Base-by-base conservation (phyloP, 345 rosid genomes). In the Kernera saxatilis region DNA sequence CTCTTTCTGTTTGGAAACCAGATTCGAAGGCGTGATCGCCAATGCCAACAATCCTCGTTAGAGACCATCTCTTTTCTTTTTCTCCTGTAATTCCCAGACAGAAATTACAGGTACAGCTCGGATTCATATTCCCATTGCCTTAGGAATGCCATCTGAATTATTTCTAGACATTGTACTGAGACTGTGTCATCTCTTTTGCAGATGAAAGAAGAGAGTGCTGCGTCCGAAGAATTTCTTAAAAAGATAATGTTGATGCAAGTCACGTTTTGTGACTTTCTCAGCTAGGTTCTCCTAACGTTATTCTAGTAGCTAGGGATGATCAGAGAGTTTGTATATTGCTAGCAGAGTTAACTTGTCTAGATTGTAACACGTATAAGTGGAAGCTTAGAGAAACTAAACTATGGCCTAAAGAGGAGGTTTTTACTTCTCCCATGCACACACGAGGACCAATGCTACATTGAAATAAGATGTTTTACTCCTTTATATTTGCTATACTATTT, bases 1-100 rank as follows among this genome's bases (percentile, higher is more conserved):
- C 96, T 54, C 83, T 91, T 60, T 86, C 98, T 10, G 78, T 83
- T 76, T 94, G 99, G 99, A 90, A 87, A 63, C 83, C 93, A 59
- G 82, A 76, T 19, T 77, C 78, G 67, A 66, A 64, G 70, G 66
- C 59, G 69, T 60, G 66, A 72, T 26, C 6, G 19, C 57, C 21
- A 13, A 13, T 58, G 21, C 56, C 26, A 2, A 33, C 8, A 55
- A 7, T 52, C 44, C 26, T 69, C 25, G 21, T 32, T 26, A 6
- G 51, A 45, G 12, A 46, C 58, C 45, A 45, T 56, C 12, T 19
- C 59, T 5, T 37, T 8, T 57, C 0, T 36, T 6, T 3, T 25
- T 8, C 41, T 33, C n/a, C 17, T 40, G 62, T 60, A 10, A 40
- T 29, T 51, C 56, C 46, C 21, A 30, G 52, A 17, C 9, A 53